Evolutionary conservation across 352 stramenopile species (phyloP).

Genomic region (Halophytophthora polymorphica): DNA sequence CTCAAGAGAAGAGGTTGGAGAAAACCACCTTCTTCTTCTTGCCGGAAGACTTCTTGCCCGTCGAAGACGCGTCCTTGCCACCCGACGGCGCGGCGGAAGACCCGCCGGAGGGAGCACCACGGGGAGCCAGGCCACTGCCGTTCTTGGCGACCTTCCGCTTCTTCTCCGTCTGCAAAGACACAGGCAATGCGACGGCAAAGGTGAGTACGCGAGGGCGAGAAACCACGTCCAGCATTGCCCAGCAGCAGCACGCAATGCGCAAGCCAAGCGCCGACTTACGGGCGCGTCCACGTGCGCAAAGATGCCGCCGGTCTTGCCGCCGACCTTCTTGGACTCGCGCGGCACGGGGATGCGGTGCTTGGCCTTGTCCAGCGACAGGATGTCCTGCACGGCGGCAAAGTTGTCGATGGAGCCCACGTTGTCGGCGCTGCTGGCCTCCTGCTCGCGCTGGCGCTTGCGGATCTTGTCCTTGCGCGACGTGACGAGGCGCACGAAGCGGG

Average conservation of each 20-base stretch:
- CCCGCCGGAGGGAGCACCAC: constrained; percentile 1
- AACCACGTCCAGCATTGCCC: background rate
- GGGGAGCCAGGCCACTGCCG: constrained; percentile 5
- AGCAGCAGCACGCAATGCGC: no score
- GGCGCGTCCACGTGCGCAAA: constrained; percentile 74
- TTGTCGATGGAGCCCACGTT: constrained; percentile 85
- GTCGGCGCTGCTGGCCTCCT: constrained; percentile 67
- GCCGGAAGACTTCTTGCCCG: constrained; percentile 25
- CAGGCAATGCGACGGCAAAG: background rate
- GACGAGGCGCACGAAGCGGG: constrained; percentile 81
- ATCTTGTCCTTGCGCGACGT: constrained; percentile 88
- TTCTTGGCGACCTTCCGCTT: constrained; percentile 44
- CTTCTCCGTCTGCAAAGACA: constrained; percentile 47
- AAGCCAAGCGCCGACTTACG: constrained; percentile 24
- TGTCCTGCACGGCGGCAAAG: constrained; percentile 79
- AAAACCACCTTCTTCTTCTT: constrained; percentile 87
- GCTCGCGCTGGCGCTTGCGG: constrained; percentile 80
- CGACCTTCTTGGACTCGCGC: constrained; percentile 47
- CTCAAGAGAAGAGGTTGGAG: constrained; percentile 65
- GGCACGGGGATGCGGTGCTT: constrained; percentile 67
- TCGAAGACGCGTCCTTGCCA: no score
- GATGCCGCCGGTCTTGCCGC: constrained; percentile 78
- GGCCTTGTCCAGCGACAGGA: constrained; percentile 65
- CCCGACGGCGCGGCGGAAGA: background rate
- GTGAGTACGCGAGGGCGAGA: constrained; percentile 7